phyloP scores from a whole-genome alignment of 2,329 filamentous ascomycete species.

The Cladobotryum mycophilum region DNA sequence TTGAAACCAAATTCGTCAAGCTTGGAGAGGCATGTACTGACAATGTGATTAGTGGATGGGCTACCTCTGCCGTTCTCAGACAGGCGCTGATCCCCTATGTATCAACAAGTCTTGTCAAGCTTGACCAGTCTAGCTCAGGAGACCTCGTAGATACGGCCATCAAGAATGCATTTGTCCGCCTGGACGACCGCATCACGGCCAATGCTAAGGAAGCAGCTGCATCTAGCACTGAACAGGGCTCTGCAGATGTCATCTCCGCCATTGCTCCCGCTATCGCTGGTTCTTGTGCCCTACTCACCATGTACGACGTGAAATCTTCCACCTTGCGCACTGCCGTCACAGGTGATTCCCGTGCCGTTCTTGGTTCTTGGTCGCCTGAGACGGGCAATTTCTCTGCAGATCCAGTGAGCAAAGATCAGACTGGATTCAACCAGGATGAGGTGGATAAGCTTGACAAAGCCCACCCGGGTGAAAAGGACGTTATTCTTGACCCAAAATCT shows the following conservation, averaged over 20 bases:
- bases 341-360: conserved; percentile 61
- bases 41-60: conserved; percentile 30
- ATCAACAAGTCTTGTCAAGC: conserved; percentile 26
- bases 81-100: conserved; percentile 37
- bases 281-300: conserved; percentile 57
- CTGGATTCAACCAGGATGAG: conserved; percentile 56
- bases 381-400: conserved; percentile 42
- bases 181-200: conserved; percentile 50
- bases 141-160: conserved; percentile 48
- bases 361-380: conserved; percentile 42
- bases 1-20: not conserved
- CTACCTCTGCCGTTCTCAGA: conserved; percentile 35
- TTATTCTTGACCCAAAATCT: conserved; percentile 40
- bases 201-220: conserved; percentile 27
- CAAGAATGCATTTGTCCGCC: conserved; percentile 49
- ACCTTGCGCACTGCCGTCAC: conserved; percentile 58
- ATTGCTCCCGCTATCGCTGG: conserved; percentile 39
- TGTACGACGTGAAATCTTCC: conserved; percentile 50
- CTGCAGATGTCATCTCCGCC: conserved; percentile 22
- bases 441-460: conserved; percentile 45
- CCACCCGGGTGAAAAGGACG: conserved; percentile 56
- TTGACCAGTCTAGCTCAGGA: conserved; percentile 30
- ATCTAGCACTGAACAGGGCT: conserved; percentile 21
- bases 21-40: not conserved
- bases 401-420: conserved; percentile 59